Percentiles rank a stretch among this genome's conserved stretches.
phyloP scores from a whole-genome alignment of 2,329 filamentous ascomycete species.

The Fusarium sp. region DNA sequence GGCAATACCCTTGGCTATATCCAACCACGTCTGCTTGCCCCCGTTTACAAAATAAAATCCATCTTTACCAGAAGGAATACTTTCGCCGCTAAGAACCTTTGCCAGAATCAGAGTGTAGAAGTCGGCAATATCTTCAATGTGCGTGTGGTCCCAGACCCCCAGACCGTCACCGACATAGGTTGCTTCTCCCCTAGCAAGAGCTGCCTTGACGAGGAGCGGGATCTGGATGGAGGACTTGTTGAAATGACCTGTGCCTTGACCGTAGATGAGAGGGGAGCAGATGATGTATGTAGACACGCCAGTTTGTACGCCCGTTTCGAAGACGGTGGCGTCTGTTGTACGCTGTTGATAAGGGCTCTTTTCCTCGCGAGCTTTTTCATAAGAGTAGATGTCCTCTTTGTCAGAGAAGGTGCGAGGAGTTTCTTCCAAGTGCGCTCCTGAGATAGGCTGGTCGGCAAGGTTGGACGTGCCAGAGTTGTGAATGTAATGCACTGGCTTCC shows the following conservation, averaged over 20 bases:
- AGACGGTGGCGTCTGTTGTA: slow-evolving; percentile 4
- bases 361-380: slow-evolving; percentile 10
- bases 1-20: slow-evolving; percentile 10
- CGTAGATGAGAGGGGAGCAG: slow-evolving; percentile 18
- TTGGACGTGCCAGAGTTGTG: slow-evolving; percentile 26
- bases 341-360: slow-evolving; percentile 11
- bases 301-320: slow-evolving; percentile 6
- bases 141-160: slow-evolving; percentile 6
- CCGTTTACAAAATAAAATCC: slow-evolving; percentile 14
- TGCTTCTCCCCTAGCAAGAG: neutral
- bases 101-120: slow-evolving; percentile 5
- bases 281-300: slow-evolving; percentile 16
- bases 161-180: slow-evolving; percentile 6
- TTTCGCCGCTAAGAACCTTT: neutral
- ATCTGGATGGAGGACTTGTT: slow-evolving; percentile 21
- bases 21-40: slow-evolving; percentile 1
- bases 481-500: slow-evolving; percentile 1
- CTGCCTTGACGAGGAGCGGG: slow-evolving; percentile 3
- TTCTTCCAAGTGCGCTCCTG: neutral
- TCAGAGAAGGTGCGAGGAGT: neutral
- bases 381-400: slow-evolving; percentile 7
- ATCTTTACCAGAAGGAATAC: neutral
- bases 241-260: slow-evolving; percentile 8
- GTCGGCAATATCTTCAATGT: slow-evolving; percentile 8
- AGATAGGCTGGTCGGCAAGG: slow-evolving; percentile 8